Percentiles rank a stretch among this genome's conserved stretches.
Evolutionary conservation across 164 flowering plant species (phyloP).

Genomic region (Umbilicus rupestris): DNA sequence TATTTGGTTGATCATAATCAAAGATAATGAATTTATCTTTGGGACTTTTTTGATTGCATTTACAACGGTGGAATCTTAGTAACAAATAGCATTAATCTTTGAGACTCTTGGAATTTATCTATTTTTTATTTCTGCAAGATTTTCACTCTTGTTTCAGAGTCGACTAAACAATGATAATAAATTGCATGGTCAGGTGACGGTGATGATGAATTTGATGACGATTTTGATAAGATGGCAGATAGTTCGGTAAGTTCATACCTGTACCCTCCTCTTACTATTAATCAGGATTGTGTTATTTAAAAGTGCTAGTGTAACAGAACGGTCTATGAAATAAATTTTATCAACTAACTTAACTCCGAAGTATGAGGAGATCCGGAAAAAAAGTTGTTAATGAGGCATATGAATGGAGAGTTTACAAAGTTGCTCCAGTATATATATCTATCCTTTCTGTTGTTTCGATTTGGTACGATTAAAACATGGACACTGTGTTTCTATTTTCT

Average conservation of each 20-base stretch:
- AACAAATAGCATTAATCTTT: no score
- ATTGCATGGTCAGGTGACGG: slow-evolving; percentile 43
- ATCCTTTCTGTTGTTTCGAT: not conserved
- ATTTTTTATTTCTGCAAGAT: not conserved
- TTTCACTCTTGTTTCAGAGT: not conserved
- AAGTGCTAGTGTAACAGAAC: not conserved
- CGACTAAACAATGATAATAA: not conserved
- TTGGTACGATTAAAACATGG: not conserved
- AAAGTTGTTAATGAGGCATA: not conserved
- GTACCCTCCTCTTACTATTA: not conserved
- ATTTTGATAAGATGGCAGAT: slow-evolving; percentile 69
- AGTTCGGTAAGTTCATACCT: slow-evolving; percentile 46
- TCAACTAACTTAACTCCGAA: not conserved
- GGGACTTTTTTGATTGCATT: not conserved
- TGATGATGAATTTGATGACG: slow-evolving; percentile 64
- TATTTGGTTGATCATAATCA: no score
- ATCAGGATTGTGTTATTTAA: not conserved
- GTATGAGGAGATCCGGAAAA: not conserved
- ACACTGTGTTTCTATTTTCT: not conserved
- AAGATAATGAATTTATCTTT: no score
- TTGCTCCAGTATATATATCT: no score
- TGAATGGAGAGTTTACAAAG: not conserved
- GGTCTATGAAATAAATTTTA: not conserved
- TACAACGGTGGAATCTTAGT: not conserved
- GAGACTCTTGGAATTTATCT: not conserved